phyloP scores from a whole-genome alignment of 768 basidiomycete genomes.

The Terana coerulea region DNA sequence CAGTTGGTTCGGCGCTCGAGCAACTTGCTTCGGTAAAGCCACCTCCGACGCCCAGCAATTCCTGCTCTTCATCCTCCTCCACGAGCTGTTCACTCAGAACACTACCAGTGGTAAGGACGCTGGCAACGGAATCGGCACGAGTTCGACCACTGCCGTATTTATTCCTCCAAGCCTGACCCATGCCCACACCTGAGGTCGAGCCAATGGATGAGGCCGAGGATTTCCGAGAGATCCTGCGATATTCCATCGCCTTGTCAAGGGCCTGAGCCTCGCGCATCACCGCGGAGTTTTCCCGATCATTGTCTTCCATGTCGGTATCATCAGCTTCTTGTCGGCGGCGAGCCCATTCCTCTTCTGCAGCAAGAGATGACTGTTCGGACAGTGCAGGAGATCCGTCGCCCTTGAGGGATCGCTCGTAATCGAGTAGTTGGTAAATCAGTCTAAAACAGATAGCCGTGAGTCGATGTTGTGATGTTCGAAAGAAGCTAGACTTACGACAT shows the following conservation, averaged over 20 bases:
- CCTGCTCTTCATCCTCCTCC: constrained; percentile 78
- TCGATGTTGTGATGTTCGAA: constrained; percentile 14
- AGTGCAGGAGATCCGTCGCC: constrained; percentile 44
- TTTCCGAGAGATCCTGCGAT: constrained; percentile 73
- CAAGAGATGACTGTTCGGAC: constrained; percentile 54
- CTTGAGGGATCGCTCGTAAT: constrained; percentile 78
- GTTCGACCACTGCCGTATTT: constrained; percentile 58
- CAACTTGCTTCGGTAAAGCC: constrained; percentile 44
- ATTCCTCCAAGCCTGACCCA: constrained; percentile 62
- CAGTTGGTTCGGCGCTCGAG: constrained; percentile 31
- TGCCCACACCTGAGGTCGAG: constrained; percentile 40
- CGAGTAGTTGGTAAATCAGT: constrained; percentile 89
- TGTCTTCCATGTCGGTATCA: constrained; percentile 45
- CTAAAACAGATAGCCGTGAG: constrained; percentile 32
- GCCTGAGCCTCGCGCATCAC: constrained; percentile 77
- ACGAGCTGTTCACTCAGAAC: constrained; percentile 76
- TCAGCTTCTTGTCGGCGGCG: constrained; percentile 62
- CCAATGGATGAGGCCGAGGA: constrained; percentile 61
- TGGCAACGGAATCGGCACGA: constrained; percentile 73
- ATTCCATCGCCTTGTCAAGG: constrained; percentile 86
- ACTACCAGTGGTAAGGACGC: constrained; percentile 62
- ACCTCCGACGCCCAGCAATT: constrained; percentile 64
- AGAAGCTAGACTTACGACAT: constrained; percentile 73
- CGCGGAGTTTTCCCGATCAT: constrained; percentile 51
- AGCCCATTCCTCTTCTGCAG: constrained; percentile 76